These are phyloP conservation scores for Ilyonectria destructans DNA, from an alignment of 2,329 filamentous ascomycete genomes.

Conservation along the genomic window DNA sequence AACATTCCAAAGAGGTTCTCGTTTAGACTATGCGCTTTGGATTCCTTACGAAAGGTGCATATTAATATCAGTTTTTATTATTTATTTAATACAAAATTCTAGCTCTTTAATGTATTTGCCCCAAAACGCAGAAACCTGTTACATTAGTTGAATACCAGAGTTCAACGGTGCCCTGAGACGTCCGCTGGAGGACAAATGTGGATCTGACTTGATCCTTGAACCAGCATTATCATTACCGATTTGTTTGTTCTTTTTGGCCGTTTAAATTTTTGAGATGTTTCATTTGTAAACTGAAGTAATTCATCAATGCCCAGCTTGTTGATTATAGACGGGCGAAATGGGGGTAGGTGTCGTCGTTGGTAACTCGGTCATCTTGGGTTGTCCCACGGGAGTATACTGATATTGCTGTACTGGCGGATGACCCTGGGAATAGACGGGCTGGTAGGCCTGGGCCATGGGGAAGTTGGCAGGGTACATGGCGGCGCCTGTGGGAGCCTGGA, in stretches of 20 bases:
- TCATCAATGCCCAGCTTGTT: background rate
- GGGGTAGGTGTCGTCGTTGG: background rate
- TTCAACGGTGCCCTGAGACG: background rate
- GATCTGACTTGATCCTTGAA: background rate
- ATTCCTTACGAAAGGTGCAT: too few relatives aligned
- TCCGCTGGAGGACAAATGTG: background rate
- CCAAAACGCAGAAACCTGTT: background rate
- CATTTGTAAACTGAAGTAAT: background rate
- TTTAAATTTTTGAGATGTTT: background rate
- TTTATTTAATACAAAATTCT: too few relatives aligned
- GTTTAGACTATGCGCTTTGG: too few relatives aligned
- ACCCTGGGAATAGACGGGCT: constrained; percentile 6
- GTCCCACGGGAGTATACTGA: background rate
- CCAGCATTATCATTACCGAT: background rate
- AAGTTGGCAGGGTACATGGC: constrained; percentile 20
- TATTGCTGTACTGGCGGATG: constrained; percentile 8
- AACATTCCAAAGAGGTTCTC: too few relatives aligned
- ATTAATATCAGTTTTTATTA: too few relatives aligned
- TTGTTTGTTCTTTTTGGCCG: background rate
- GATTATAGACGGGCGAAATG: constrained; percentile 8
- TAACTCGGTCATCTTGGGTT: background rate
- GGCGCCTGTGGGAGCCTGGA: constrained; percentile 5
- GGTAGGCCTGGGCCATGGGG: constrained; percentile 22
- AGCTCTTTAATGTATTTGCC: too few relatives aligned
- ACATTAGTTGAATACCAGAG: background rate